Base-by-base conservation (phyloP, 1,284 basidiomycete species). In the Peniophora sp. region DNA sequence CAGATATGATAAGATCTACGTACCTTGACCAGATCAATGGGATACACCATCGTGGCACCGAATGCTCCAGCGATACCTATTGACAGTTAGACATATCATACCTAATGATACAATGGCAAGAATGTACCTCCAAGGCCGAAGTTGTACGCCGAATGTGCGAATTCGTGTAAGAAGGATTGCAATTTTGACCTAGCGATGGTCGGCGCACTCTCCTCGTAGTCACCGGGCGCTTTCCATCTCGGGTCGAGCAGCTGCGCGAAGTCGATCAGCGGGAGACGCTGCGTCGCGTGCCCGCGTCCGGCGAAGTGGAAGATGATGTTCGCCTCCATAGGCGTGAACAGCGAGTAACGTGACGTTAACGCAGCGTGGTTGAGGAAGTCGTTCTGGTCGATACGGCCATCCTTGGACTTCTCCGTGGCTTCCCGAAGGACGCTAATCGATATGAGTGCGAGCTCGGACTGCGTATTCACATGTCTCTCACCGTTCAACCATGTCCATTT, bases 231-330 rank as follows among this genome's bases (percentile, higher is more conserved):
- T 55, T 73, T 76, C 91, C 91, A 93, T 55, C 83, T 78, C 10
- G 90, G 88, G 64, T 97, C 93, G 46, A 97, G 71, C 24, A 97
- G 69, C 61, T 93, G 88, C 17, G 85, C 88, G 68, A 97, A 97
- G 68, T 97, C 94, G 47, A 88, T 68, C 36, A 95, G 68, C 6
- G 90, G 78, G 47, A 97, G 77, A 18, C 92, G 79, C 57, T 83
- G 80, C 45, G 70, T 70, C 3, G 74, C 70, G 48, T 75, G 71
- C 5, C 92, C 93, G 51, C 92, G 81, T 17, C 87, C 85, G 15
- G 92, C 92, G 70, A 97, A 97, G 68, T 97, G 94, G 73, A 96
- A 97, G 60, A 97, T 85, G 61, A 97, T 96, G 51, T 85, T 84
- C 23, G 91, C 92, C 66, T 97, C 93, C 90, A 97, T 95, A 2